Evolutionary conservation across 768 basidiomycete species (phyloP), one percentile per base, ranked within the genome.

Genomic region (Lyophyllum decastes): DNA sequence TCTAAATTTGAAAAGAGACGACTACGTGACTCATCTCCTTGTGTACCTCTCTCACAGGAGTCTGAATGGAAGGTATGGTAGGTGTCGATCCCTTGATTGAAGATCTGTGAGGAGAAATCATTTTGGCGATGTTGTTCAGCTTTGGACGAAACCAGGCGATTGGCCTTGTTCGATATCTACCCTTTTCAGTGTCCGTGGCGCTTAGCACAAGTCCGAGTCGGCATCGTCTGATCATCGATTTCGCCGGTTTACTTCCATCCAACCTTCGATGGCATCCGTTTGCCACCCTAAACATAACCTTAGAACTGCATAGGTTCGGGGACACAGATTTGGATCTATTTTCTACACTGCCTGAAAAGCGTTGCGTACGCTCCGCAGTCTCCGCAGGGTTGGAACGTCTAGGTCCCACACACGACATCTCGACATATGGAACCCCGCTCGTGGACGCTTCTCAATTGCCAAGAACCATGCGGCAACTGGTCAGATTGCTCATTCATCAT

Each of bases 381-480:
- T 48, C 53, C 38, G 47, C 54, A 58, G 54, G 54, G 54, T 58
- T 52, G 30, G 46, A 49, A 45, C 45, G 34, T 40, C 30, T 4
- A 52, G 44, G 34, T 52, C 45, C 11, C 46, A 49, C 40, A 58
- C 45, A 58, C 11, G 45, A 49, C 50, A 55, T 61, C 24, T 41
- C 34, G 35, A 55, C 40, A 55, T 52, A 58, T 52, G 50, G 43
- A 51, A 40, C 22, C 38, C 34, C 35, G 9, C 27, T 16, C 34
- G 48, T 40, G 46, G 25, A 11, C 9, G 35, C 38, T 44, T 49
- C 40, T n/a, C 40, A 25, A 27, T 41, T n/a, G 38, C 54, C 52
- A 53, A 47, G 34, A 34, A 26, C 57, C 61, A 62, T 51, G 55
- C 38, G 58, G 58, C 27, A 49, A 56, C 25, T 16, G 49, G 30